Percentiles rank a stretch among this genome's conserved stretches.
phyloP scores from a whole-genome alignment of 208 protist species.

The Acanthamoeba triangularis region DNA sequence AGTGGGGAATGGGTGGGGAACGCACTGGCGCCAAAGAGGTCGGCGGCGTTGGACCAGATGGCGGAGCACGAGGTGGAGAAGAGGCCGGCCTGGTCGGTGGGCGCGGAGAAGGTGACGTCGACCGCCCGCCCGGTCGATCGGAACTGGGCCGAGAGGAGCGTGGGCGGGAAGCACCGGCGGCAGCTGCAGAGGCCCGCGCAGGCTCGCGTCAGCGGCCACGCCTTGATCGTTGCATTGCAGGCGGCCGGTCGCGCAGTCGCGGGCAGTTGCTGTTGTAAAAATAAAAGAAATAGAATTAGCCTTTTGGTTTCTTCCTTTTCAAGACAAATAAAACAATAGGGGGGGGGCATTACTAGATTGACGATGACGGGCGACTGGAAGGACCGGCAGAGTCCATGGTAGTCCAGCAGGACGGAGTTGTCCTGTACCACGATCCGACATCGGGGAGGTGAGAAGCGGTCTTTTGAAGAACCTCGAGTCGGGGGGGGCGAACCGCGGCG shows the following conservation, averaged over 20 bases:
- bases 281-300: not conserved
- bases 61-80: not conserved
- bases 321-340: no score
- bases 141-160: not conserved
- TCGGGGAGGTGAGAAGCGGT: no score
- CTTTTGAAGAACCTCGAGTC: no score
- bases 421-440: not conserved
- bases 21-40: not conserved
- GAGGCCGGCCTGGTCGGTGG: slow-evolving; percentile 2
- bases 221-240: not conserved
- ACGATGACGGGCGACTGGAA: not conserved
- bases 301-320: not conserved
- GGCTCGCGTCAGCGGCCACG: not conserved
- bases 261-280: not conserved
- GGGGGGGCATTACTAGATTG: not conserved
- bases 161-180: not conserved
- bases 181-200: not conserved
- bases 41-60: not conserved
- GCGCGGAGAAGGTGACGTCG: not conserved
- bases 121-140: not conserved
- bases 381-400: not conserved
- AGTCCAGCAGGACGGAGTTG: not conserved
- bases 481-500: not conserved
- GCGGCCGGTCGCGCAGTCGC: not conserved
- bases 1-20: not conserved